phyloP scores from a whole-genome alignment of 2,329 filamentous ascomycete genomes.

The Cucurbitaria berberidis region DNA sequence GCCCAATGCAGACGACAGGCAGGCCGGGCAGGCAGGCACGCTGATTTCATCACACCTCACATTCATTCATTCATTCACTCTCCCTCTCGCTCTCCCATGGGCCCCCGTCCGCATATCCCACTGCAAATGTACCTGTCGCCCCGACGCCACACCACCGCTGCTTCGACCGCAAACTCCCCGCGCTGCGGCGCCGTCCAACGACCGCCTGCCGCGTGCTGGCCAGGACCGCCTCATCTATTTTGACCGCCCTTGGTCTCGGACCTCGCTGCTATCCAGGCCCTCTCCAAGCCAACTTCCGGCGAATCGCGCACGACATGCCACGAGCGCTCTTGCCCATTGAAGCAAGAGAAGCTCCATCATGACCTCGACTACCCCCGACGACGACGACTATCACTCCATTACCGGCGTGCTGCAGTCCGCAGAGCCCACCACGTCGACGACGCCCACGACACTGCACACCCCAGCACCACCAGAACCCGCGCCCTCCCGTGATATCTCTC shows the following conservation, averaged over 20 bases:
- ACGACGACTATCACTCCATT: slow-evolving; percentile 45
- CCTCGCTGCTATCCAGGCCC: slow-evolving; percentile 31
- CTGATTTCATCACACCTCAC: slow-evolving; percentile 14
- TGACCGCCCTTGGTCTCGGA: slow-evolving; percentile 37
- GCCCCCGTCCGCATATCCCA: slow-evolving; percentile 7
- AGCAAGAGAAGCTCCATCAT: slow-evolving; percentile 41
- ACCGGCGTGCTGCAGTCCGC: slow-evolving; percentile 46
- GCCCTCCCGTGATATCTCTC: slow-evolving; percentile 17
- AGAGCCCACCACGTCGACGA: slow-evolving; percentile 42
- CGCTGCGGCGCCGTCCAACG: slow-evolving; percentile 37
- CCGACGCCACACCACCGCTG: slow-evolving; percentile 29
- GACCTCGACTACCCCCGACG: slow-evolving; percentile 29
- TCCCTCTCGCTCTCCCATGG: slow-evolving; percentile 10
- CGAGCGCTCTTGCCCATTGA: slow-evolving; percentile 29
- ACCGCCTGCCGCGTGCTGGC: slow-evolving; percentile 37
- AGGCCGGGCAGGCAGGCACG: slow-evolving; percentile 1
- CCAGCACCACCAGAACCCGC: slow-evolving; percentile 16
- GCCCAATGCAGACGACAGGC: neutral
- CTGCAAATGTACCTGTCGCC: slow-evolving; percentile 33
- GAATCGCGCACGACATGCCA: slow-evolving; percentile 40
- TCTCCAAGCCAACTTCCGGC: slow-evolving; percentile 18
- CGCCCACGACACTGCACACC: slow-evolving; percentile 18
- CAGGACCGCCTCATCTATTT: slow-evolving; percentile 21
- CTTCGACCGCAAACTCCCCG: slow-evolving; percentile 28
- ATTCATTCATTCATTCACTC: neutral